phyloP scores from a whole-genome alignment of 2,329 filamentous ascomycete species.

The Cercospora beticola region DNA sequence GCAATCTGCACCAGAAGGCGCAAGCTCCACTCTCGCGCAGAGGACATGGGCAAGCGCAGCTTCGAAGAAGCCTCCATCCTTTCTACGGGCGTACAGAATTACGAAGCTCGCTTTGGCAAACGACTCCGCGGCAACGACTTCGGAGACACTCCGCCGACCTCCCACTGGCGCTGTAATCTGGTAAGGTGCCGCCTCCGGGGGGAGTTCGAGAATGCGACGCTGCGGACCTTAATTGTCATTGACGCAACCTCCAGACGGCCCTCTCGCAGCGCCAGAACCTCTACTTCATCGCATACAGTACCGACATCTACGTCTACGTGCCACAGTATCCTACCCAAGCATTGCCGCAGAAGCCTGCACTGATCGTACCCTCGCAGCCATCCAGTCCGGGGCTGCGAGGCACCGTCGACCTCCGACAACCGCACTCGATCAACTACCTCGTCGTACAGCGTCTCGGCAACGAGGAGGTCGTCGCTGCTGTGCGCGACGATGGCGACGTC shows the following conservation, averaged over 20 bases:
- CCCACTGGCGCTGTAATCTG: constrained; percentile 46
- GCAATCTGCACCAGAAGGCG: background rate
- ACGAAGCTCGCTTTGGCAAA: constrained; percentile 32
- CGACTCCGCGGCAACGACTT: constrained; percentile 25
- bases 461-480: constrained; percentile 52
- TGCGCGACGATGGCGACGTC: constrained; percentile 59
- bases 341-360: constrained; percentile 37
- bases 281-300: constrained; percentile 49
- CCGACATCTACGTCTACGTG: constrained; percentile 45
- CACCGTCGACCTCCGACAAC: constrained; percentile 39
- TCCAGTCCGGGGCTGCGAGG: constrained; percentile 36
- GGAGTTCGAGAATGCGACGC: background rate
- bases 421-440: constrained; percentile 49
- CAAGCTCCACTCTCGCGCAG: background rate
- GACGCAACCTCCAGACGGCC: constrained; percentile 39
- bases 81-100: constrained; percentile 30
- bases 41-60: constrained; percentile 23
- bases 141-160: constrained; percentile 31
- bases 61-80: constrained; percentile 27
- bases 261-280: constrained; percentile 49
- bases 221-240: background rate
- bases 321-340: constrained; percentile 47
- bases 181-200: constrained; percentile 26
- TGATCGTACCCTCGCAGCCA: constrained; percentile 43
- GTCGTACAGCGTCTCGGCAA: constrained; percentile 47